Conservation (phyloP, 768 basidiomycete species). For the Chalciporus pseudorubinellus region DNA sequence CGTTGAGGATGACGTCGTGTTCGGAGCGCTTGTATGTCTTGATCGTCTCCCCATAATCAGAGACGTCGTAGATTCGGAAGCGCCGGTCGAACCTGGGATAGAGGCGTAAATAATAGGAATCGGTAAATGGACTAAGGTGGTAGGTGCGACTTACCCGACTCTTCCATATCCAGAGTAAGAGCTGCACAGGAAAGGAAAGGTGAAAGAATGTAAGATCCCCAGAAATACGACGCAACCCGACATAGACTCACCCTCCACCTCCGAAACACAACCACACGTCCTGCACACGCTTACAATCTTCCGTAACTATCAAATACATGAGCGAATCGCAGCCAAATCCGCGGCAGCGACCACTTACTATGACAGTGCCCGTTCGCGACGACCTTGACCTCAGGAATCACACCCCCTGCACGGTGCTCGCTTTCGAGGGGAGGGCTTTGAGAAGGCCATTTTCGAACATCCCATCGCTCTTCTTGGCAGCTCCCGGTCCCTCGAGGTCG, state of each 20-base stretch:
- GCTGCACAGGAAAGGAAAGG: too few species aligned
- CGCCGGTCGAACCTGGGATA: slow-evolving; percentile 92
- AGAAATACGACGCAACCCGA: too few species aligned
- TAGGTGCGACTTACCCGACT: slow-evolving; percentile 50
- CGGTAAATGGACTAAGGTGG: too few species aligned
- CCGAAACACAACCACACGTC: slow-evolving; percentile 93
- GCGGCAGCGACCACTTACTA: slow-evolving; percentile 40
- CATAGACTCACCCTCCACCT: slow-evolving; percentile 64
- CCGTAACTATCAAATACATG: slow-evolving; percentile 56
- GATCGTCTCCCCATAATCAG: slow-evolving; percentile 90
- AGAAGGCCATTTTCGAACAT: slow-evolving; percentile 85
- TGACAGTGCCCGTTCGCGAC: slow-evolving; percentile 92
- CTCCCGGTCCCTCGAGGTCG: slow-evolving; percentile 56
- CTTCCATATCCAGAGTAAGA: slow-evolving; percentile 84
- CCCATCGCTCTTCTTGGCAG: slow-evolving; percentile 69
- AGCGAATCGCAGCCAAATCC: neutral
- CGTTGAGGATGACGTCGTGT: slow-evolving; percentile 63
- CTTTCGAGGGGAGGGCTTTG: slow-evolving; percentile 65
- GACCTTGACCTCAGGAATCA: slow-evolving; percentile 75
- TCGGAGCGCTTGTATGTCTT: slow-evolving; percentile 83
- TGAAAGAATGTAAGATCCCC: too few species aligned
- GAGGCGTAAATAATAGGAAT: neutral
- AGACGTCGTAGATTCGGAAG: slow-evolving; percentile 85
- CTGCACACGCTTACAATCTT: slow-evolving; percentile 80
- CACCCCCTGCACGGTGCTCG: slow-evolving; percentile 50